Conservation (phyloP, 139 green algal genomes). For the Coelastrella sp. region DNA sequence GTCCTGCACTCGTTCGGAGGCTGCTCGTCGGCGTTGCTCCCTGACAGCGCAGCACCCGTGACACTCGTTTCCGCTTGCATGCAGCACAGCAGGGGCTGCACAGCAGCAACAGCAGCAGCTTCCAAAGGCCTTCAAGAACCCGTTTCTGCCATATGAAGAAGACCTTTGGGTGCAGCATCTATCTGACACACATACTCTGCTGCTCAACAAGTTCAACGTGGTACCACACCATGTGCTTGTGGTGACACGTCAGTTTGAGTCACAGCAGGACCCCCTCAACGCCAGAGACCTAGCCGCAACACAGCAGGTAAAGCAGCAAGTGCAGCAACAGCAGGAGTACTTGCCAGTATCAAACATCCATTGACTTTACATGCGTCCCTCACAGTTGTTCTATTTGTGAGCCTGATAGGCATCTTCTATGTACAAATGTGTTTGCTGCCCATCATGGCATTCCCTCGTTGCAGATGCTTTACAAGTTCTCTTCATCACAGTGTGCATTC, state of each 20-base stretch:
- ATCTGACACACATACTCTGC: slow-evolving; percentile 71
- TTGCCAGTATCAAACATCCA: too few relatives aligned
- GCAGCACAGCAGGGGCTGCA: background rate
- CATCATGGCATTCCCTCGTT: too few relatives aligned
- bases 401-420: too few relatives aligned
- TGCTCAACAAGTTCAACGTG: slow-evolving; percentile 93
- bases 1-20: background rate
- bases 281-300: slow-evolving; percentile 73
- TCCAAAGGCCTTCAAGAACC: slow-evolving; percentile 67
- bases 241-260: slow-evolving; percentile 68
- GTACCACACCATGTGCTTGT: slow-evolving; percentile 67
- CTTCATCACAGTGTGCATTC: too few relatives aligned
- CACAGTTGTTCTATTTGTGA: too few relatives aligned
- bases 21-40: background rate
- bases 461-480: too few relatives aligned
- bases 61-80: too few relatives aligned
- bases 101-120: slow-evolving; percentile 14
- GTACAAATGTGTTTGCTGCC: too few relatives aligned
- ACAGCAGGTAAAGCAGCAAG: slow-evolving; percentile 58
- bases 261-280: slow-evolving; percentile 77
- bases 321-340: background rate
- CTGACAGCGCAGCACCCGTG: background rate
- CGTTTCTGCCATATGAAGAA: slow-evolving; percentile 87
- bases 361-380: too few relatives aligned
- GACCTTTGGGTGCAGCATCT: slow-evolving; percentile 81